Conservation (phyloP, 331 rosid species). For the Pyracantha coccinea region DNA sequence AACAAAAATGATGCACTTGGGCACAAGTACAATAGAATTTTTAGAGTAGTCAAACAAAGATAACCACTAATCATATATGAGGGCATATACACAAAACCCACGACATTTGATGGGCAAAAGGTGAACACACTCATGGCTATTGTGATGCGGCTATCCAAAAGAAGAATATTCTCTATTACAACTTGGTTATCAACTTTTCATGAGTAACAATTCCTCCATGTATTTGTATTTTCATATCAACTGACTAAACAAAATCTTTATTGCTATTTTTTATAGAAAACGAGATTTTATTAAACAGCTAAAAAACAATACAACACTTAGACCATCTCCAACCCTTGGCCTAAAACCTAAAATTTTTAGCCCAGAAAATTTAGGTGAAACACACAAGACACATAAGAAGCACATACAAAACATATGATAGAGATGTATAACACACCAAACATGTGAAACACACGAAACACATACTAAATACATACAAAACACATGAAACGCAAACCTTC, state of each 20-base stretch:
- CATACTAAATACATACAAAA: too few species aligned
- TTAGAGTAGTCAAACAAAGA: not conserved
- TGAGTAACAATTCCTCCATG: not conserved
- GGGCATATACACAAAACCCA: not conserved
- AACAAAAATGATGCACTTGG: not conserved
- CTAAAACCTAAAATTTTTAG: too few species aligned
- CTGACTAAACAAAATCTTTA: not conserved
- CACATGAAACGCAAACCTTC: too few species aligned
- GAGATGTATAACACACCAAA: too few species aligned
- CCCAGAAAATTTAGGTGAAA: too few species aligned
- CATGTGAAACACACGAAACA: too few species aligned
- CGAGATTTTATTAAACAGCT: too few species aligned
- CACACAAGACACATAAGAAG: too few species aligned
- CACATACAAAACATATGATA: too few species aligned
- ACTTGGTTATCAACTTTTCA: not conserved
- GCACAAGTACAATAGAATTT: not conserved
- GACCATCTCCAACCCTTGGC: too few species aligned
- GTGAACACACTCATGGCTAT: not conserved
- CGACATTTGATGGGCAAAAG: not conserved
- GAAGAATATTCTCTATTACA: not conserved
- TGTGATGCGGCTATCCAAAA: not conserved
- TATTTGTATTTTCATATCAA: not conserved
- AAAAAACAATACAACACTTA: too few species aligned
- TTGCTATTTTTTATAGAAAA: not conserved
- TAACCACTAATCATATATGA: not conserved